phyloP scores from a whole-genome alignment of 2,329 filamentous ascomycete species.

The Fusarium buharicum region DNA sequence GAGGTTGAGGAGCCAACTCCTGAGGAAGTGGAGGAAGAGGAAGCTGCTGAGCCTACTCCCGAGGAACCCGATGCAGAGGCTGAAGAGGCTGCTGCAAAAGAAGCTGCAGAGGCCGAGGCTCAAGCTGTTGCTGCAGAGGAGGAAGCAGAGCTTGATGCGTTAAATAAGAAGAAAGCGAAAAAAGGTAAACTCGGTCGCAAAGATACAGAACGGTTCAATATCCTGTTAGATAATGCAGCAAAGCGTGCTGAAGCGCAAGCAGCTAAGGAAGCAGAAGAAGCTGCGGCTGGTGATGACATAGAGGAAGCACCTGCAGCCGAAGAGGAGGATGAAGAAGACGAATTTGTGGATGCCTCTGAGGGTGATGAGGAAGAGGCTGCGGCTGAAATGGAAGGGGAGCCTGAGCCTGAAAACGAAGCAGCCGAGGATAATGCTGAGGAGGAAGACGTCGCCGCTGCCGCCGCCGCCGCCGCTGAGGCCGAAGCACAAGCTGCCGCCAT shows the following conservation, averaged over 20 bases:
- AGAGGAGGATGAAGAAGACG: constrained; percentile 49
- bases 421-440: constrained; percentile 46
- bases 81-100: constrained; percentile 37
- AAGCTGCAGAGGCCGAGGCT: constrained; percentile 46
- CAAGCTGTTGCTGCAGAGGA: constrained; percentile 39
- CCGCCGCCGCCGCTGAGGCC: constrained; percentile 23
- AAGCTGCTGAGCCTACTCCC: background rate
- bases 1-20: constrained; percentile 38
- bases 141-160: constrained; percentile 49
- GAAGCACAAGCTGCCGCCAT: constrained; percentile 22
- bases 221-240: constrained; percentile 40
- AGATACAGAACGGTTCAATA: constrained; percentile 38
- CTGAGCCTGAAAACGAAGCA: background rate
- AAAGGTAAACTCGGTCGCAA: constrained; percentile 42
- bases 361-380: constrained; percentile 4
- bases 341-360: constrained; percentile 31
- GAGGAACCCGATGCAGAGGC: constrained; percentile 25
- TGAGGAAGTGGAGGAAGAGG: constrained; percentile 19
- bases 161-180: constrained; percentile 55
- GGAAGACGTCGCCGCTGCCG: constrained; percentile 32
- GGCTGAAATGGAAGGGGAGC: constrained; percentile 9
- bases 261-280: constrained; percentile 35
- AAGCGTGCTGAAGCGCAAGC: constrained; percentile 46
- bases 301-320: constrained; percentile 50
- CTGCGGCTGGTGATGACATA: constrained; percentile 44